phyloP scores from a whole-genome alignment of 164 flowering plant genomes.

The Dillenia suffruticosa region DNA sequence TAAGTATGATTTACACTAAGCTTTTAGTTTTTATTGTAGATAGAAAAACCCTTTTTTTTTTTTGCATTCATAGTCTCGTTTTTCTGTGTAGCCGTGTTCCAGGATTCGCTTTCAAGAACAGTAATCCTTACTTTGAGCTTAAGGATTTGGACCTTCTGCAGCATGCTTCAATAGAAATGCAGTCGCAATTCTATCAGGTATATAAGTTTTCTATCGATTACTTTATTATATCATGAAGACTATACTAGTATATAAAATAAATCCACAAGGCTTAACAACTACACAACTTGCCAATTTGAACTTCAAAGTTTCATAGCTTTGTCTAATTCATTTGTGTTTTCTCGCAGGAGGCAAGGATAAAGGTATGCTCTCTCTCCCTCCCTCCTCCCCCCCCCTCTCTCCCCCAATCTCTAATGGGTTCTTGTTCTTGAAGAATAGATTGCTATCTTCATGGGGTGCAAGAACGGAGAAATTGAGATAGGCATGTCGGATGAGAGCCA shows the following conservation, averaged over 20 bases:
- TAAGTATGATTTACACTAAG: constrained; percentile 20
- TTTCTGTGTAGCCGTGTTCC: constrained; percentile 43
- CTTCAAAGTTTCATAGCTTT: too few species aligned
- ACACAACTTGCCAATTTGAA: too few species aligned
- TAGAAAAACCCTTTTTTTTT: not conserved
- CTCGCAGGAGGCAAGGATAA: constrained; percentile 71
- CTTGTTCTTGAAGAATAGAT: constrained; percentile 25
- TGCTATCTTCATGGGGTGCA: constrained; percentile 64
- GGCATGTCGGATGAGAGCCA: constrained; percentile 40
- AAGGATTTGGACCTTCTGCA: constrained; percentile 33
- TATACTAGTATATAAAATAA: too few species aligned
- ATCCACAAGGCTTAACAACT: too few species aligned
- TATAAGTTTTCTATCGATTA: not conserved
- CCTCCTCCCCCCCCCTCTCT: too few species aligned
- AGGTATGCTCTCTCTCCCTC: constrained; percentile 35
- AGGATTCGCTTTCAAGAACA: constrained; percentile 57
- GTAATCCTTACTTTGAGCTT: constrained; percentile 45
- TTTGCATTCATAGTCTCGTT: not conserved
- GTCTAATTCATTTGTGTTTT: not conserved
- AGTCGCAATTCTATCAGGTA: constrained; percentile 75
- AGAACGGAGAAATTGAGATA: constrained; percentile 69
- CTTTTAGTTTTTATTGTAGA: not conserved
- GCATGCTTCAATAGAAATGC: constrained; percentile 33
- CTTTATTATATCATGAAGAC: too few species aligned
- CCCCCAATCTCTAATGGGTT: not conserved